phyloP scores from a whole-genome alignment of 331 rosid species.

The Dryas integrifolia region DNA sequence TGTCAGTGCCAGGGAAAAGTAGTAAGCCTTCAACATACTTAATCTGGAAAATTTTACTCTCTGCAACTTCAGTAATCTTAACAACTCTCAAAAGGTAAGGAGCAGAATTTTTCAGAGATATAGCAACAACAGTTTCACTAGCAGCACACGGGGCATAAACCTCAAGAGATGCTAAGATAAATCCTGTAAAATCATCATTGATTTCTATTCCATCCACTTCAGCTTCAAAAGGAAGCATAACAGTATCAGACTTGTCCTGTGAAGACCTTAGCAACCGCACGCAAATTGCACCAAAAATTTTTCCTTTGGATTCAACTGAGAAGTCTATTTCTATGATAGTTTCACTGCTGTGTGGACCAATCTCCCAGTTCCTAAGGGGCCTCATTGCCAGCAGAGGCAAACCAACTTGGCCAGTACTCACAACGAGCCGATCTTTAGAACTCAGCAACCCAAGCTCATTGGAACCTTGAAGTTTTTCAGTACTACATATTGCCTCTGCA shows the following conservation, averaged over 20 bases:
- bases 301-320: conserved; percentile 56
- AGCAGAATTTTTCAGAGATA: conserved; percentile 64
- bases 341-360: conserved; percentile 69
- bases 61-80: conserved; percentile 55
- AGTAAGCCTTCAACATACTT: conserved; percentile 68
- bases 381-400: conserved; percentile 59
- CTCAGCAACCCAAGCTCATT: conserved; percentile 43
- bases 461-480: conserved; percentile 42
- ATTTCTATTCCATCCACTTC: conserved; percentile 42
- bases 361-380: conserved; percentile 78
- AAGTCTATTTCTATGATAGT: conserved; percentile 69
- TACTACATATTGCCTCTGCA: conserved; percentile 71
- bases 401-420: conserved; percentile 54
- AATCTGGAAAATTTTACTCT: conserved; percentile 45
- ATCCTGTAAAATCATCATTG: conserved; percentile 33
- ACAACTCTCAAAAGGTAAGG: conserved; percentile 52
- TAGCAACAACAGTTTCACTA: conserved; percentile 40
- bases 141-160: conserved; percentile 49
- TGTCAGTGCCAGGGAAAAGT: conserved; percentile 73
- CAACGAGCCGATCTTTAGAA: conserved; percentile 61
- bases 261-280: conserved; percentile 69
- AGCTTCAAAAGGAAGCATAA: conserved; percentile 85
- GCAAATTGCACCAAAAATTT: conserved; percentile 71
- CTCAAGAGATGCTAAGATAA: conserved; percentile 62
- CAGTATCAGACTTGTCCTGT: conserved; percentile 56